Percentiles rank a stretch among this genome's conserved stretches.
These are phyloP conservation scores for Telopea speciosissima DNA, from an alignment of 177 flowering plant genomes.

Conservation along the genomic window DNA sequence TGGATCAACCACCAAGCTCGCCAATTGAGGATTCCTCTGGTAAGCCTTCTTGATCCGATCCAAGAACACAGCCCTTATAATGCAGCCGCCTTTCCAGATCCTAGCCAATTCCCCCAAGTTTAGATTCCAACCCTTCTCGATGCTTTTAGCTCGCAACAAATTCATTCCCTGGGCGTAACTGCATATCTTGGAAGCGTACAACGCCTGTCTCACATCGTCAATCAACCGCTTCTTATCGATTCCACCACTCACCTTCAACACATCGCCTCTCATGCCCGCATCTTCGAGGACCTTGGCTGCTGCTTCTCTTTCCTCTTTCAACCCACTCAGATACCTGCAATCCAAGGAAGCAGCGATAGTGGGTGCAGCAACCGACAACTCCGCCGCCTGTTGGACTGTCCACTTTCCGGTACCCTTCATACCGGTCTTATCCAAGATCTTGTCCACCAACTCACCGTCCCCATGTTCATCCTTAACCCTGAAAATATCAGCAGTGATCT, in stretches of 20 bases:
- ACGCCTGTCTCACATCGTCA: slow-evolving; percentile 21
- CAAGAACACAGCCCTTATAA: slow-evolving; percentile 19
- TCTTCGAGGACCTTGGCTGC: slow-evolving; percentile 14
- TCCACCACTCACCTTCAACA: not conserved
- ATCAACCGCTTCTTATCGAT: slow-evolving; percentile 20
- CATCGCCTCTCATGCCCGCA: slow-evolving; percentile 17
- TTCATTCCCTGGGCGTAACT: slow-evolving; percentile 25
- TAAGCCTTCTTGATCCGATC: slow-evolving; percentile 21
- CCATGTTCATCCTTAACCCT: slow-evolving; percentile 14
- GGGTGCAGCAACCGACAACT: slow-evolving; percentile 21
- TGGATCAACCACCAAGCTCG: slow-evolving; percentile 20
- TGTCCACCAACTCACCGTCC: slow-evolving; percentile 20
- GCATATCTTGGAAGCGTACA: slow-evolving; percentile 18
- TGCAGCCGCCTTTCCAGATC: slow-evolving; percentile 26
- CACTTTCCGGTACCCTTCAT: slow-evolving; percentile 26
- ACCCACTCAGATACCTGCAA: slow-evolving; percentile 21
- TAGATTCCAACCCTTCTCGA: slow-evolving; percentile 16
- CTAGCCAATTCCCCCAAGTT: slow-evolving; percentile 22
- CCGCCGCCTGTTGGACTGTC: slow-evolving; percentile 23
- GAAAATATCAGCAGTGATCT: slow-evolving; percentile 19
- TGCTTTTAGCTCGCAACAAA: slow-evolving; percentile 20
- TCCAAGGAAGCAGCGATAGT: slow-evolving; percentile 21
- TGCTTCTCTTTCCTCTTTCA: slow-evolving; percentile 21
- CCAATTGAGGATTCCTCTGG: slow-evolving; percentile 16
- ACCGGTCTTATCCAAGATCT: slow-evolving; percentile 23